Conservation (phyloP, 2,329 filamentous ascomycete genomes). For the Calonectria hawksworthii region DNA sequence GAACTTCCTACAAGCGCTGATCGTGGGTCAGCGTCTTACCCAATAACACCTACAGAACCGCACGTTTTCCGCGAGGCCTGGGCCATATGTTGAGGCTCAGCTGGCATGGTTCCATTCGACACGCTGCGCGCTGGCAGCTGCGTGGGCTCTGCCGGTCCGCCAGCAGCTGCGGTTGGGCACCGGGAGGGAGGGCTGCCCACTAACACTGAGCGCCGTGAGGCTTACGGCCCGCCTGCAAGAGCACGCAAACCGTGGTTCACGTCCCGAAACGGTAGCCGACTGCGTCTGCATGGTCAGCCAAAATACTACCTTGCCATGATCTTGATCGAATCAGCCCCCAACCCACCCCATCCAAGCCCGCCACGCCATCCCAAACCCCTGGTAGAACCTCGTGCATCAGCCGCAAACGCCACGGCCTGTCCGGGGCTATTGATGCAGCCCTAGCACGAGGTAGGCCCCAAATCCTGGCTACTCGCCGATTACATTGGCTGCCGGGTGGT, state of each 20-base stretch:
- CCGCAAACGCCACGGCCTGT: background rate
- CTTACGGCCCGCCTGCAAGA: background rate
- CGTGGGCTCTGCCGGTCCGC: background rate
- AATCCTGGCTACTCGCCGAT: background rate
- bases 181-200: background rate
- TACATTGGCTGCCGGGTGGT: background rate
- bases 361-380: background rate
- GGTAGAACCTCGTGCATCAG: background rate
- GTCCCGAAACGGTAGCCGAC: background rate
- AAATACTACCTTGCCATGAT: background rate
- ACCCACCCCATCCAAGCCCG: background rate
- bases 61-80: background rate
- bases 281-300: background rate
- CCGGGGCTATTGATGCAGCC: constrained; percentile 1
- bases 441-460: background rate
- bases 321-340: background rate
- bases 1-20: background rate
- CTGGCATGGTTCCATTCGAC: background rate
- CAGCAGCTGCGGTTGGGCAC: background rate
- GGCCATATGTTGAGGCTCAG: background rate
- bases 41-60: background rate
- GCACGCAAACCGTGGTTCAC: background rate
- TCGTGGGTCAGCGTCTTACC: constrained; percentile 4
- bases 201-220: background rate
- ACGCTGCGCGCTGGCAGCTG: background rate